Evolutionary conservation across 208 protist species (phyloP).

Genomic region (Wallacemonas rigidus): DNA sequence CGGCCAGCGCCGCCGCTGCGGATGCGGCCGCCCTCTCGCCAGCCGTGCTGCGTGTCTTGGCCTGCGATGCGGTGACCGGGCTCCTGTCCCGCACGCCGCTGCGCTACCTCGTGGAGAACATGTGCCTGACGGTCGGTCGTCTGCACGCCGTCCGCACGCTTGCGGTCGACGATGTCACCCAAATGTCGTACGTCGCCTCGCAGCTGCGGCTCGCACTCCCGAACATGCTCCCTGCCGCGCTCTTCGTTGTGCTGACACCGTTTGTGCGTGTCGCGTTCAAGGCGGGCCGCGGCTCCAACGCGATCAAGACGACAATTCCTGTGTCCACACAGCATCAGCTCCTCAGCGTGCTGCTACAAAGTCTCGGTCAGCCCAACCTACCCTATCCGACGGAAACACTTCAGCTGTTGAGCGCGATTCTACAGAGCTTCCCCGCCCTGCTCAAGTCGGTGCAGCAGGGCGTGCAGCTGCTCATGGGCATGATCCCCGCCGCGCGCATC

Average conservation of each 20-base stretch:
- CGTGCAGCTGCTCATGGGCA: constrained; percentile 73
- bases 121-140: constrained; percentile 54
- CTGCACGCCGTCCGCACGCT: constrained; percentile 56
- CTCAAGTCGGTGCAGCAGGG: constrained; percentile 88
- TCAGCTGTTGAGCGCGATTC: constrained; percentile 68
- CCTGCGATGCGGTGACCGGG: constrained; percentile 63
- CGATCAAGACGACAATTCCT: constrained; percentile 78
- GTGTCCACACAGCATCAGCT: constrained; percentile 90
- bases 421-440: constrained; percentile 79
- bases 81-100: constrained; percentile 69
- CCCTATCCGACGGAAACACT: constrained; percentile 67
- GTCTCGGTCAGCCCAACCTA: constrained; percentile 66
- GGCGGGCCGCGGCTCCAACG: constrained; percentile 71
- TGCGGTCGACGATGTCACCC: constrained; percentile 57
- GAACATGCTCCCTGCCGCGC: constrained; percentile 80
- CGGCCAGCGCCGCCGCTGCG: constrained; percentile 4
- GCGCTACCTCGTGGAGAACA: constrained; percentile 49
- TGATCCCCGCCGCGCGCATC: constrained; percentile 66
- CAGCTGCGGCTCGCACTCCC: constrained; percentile 61
- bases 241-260: constrained; percentile 75
- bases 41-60: constrained; percentile 51
- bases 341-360: constrained; percentile 82
- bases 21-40: constrained; percentile 21
- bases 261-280: constrained; percentile 87
- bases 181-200: constrained; percentile 62